Percentiles rank a stretch among this genome's conserved stretches.
Evolutionary conservation across 2,329 filamentous ascomycete species (phyloP).

Genomic region (Stenocarpella maydis): DNA sequence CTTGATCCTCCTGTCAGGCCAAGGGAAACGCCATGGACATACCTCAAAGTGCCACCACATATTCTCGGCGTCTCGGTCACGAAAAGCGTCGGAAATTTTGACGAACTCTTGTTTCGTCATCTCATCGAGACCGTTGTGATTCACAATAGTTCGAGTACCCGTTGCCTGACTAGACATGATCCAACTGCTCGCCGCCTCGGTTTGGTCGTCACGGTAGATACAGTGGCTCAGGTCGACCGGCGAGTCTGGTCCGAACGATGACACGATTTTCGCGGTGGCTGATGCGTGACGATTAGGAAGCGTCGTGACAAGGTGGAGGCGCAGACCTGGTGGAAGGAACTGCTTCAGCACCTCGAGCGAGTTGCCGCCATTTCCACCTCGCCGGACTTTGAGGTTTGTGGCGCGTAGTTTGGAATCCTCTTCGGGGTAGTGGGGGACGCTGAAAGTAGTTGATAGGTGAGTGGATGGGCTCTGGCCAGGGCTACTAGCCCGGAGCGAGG

Average conservation of each 20-base stretch:
- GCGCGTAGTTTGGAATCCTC: slow-evolving; percentile 80
- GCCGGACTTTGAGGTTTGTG: slow-evolving; percentile 62
- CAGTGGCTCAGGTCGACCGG: slow-evolving; percentile 61
- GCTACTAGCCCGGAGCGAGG: not conserved
- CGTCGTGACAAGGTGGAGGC: slow-evolving; percentile 56
- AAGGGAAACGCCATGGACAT: slow-evolving; percentile 37
- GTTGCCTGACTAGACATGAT: slow-evolving; percentile 69
- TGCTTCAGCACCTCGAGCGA: slow-evolving; percentile 75
- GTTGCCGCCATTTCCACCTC: slow-evolving; percentile 79
- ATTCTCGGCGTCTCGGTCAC: slow-evolving; percentile 42
- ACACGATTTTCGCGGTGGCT: slow-evolving; percentile 59
- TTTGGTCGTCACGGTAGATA: slow-evolving; percentile 63
- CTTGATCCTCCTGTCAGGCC: not conserved
- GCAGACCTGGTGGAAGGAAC: slow-evolving; percentile 51
- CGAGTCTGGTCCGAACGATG: slow-evolving; percentile 57
- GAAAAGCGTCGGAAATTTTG: slow-evolving; percentile 50
- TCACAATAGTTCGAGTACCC: slow-evolving; percentile 74
- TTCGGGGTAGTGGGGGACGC: slow-evolving; percentile 70
- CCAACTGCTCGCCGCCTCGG: slow-evolving; percentile 72
- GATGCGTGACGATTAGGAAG: slow-evolving; percentile 63
- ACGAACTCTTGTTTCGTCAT: slow-evolving; percentile 72
- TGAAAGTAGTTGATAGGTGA: slow-evolving; percentile 44
- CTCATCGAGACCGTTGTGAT: slow-evolving; percentile 72
- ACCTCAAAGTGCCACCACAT: slow-evolving; percentile 80
- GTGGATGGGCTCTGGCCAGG: not conserved